Base-by-base conservation (phyloP, 257 asterid species). In the Lantana camara region DNA sequence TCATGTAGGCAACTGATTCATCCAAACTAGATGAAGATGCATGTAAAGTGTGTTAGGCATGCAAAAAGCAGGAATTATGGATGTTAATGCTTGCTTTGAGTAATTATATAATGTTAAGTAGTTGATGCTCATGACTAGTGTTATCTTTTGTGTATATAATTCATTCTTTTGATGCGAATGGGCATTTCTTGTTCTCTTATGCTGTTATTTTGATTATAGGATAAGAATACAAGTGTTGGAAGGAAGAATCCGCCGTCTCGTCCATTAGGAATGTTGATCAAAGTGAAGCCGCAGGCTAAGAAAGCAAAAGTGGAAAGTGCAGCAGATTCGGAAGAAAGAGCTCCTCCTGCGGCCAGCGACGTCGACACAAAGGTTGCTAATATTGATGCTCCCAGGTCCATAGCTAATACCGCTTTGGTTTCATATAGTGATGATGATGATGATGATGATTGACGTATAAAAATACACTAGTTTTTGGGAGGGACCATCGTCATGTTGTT, bases 281-380 rank as follows among this genome's bases (percentile, higher is more conserved):
- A 84, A 75, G 87, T 83, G 74, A 82, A 69, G 75, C 87, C 96
- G 32, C 96, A 83, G 77, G 87, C 87, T 2, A 91, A 91, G 94
- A 93, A 76, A 79, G 85, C 95, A 37, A 93, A 84, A 71, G 19
- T 70, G 52, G 85, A 80, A 55, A 41, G 5, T 27, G 32, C 1
- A 23, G 46, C 42, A 37, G 74, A 56, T 50, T 15, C 80, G 40
- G 75, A 47, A 62, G 71, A 60, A 67, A 56, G n/a, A n/a, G n/a
- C n/a, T n/a, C n/a, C 75, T 34, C 30, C 65, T 5, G 63, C 60
- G 50, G 8, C 66, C 11, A 42, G 52, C 23, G 47, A 11, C 13
- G 57, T 11, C 30, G 67, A 32, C 8, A 69, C 68, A 34, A 49
- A 63, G 15, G 64, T 59, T 20, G 55, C 61, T 32, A 60, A 13